Conservation (phyloP, 108 stramenopile genomes). For the Chaetoceros muelleri region DNA sequence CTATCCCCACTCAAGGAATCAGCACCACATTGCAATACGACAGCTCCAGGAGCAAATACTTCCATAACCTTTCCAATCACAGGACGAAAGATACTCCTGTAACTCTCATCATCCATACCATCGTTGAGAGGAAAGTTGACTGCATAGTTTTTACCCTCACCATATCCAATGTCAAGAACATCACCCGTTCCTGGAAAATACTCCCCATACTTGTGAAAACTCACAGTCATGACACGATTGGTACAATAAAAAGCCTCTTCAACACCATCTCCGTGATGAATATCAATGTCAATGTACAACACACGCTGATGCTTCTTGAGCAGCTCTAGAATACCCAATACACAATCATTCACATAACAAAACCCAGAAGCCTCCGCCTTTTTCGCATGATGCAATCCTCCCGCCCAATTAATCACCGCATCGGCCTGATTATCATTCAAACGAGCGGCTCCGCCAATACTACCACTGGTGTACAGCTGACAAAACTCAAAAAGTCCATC, state of each 20-base stretch:
- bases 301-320: constrained; percentile 98
- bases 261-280: constrained; percentile 98
- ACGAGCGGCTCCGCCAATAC: constrained; percentile 93
- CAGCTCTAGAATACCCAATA: constrained; percentile 96
- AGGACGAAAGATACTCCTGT: constrained; percentile 83
- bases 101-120: constrained; percentile 89
- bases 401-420: constrained; percentile 98
- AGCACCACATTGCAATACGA: constrained; percentile 97
- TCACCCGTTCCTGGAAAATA: constrained; percentile 95
- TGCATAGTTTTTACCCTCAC: constrained; percentile 92
- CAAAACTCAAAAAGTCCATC: constrained; percentile 98
- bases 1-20: constrained; percentile 96
- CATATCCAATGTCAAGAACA: constrained; percentile 76
- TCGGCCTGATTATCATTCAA: constrained; percentile 88
- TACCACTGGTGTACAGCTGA: constrained; percentile 92
- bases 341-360: constrained; percentile 99
- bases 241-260: constrained; percentile 98
- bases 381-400: constrained; percentile 99
- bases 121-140: constrained; percentile 97
- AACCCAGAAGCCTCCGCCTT: constrained; percentile 98
- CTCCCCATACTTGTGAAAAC: constrained; percentile 99
- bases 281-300: constrained; percentile 99
- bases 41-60: constrained; percentile 88
- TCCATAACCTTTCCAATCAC: constrained; percentile 96
- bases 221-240: constrained; percentile 97